Evolutionary conservation across 1,284 basidiomycete genomes (phyloP), one percentile per base, ranked within the genome.

Genomic region (Phellopilus nigrolimitatus): DNA sequence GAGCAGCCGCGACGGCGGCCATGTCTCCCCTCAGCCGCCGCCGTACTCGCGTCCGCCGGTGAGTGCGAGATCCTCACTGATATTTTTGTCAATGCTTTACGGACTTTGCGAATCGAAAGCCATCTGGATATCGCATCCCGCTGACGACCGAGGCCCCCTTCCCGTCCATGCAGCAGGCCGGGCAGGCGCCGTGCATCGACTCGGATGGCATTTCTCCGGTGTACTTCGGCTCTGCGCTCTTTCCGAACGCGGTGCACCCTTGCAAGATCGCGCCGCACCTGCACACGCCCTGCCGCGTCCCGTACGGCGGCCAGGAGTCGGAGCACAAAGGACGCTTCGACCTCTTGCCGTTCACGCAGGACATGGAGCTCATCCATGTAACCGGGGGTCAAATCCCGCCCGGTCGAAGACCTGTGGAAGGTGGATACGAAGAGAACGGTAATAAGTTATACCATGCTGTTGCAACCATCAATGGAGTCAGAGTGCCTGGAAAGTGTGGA

Each of bases 181-280:
- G 75, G 22, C 64, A 51, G 3, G 73, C 81, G 1, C 73, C 75
- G 8, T 76, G 71, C 59, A 60, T 64, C 47, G 84, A 88, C 60
- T 63, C 68, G 2, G 78, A 82, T 60, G 76, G 78, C 7, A 49
- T 40, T 15, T 75, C 72, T 10, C 81, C 84, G 7, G 62, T 89
- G 55, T 90, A 74, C 68, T 58, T 90, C 30, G 88, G 86, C 21
- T 86, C 83, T 9, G 87, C 84, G 13, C 67, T 88, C 41, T 72
- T 87, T 59, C 69, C 71, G 40, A 71, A 71, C 57, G 77, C 80
- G 0, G 83, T 89, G 2, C 87, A 90, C 57, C 87, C 87, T 6
- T 89, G 88, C 75, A 90, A 90, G 70, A 78, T 90, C 60, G 78
- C 68, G 3, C 78, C 81, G 10, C 64, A 71, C 57, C 72, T 87